Percentiles rank a stretch among this genome's conserved stretches.
phyloP scores from a whole-genome alignment of 345 rosid genomes.

The Salix dunnii region DNA sequence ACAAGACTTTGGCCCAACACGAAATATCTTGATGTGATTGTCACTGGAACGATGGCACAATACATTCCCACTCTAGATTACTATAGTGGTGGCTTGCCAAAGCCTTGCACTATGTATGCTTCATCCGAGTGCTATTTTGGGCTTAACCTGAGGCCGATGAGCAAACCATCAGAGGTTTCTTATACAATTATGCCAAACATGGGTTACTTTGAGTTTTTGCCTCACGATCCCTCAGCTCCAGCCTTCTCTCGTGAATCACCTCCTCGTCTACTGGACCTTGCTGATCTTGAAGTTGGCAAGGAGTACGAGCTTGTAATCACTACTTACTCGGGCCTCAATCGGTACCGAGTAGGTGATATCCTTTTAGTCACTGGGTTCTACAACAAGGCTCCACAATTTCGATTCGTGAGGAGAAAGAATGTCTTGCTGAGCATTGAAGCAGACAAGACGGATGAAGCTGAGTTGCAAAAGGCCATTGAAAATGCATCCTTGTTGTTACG shows the following conservation, averaged over 20 bases:
- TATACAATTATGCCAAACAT: conserved; percentile 95
- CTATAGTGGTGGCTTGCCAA: conserved; percentile 74
- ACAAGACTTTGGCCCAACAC: conserved; percentile 87
- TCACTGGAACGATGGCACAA: conserved; percentile 96
- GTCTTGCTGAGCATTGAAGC: conserved; percentile 85
- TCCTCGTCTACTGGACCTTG: conserved; percentile 58
- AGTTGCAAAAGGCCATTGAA: conserved; percentile 72
- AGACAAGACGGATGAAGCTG: conserved; percentile 91
- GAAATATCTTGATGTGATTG: conserved; percentile 83
- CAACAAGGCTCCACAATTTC: conserved; percentile 89
- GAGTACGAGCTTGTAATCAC: conserved; percentile 89
- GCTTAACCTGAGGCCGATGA: conserved; percentile 80
- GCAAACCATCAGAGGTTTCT: conserved; percentile 75
- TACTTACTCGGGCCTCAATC: conserved; percentile 72
- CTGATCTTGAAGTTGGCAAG: conserved; percentile 72
- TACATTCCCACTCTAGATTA: conserved; percentile 91
- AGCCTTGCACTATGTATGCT: conserved; percentile 95
- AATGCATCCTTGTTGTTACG: conserved; percentile 52
- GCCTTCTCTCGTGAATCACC: conserved; percentile 31
- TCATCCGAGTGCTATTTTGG: conserved; percentile 96
- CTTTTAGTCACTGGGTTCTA: conserved; percentile 90
- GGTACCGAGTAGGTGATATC: conserved; percentile 93
- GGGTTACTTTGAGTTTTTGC: conserved; percentile 91
- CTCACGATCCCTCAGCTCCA: conserved; percentile 42
- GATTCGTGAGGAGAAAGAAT: conserved; percentile 76